Evolutionary conservation across 208 protist genomes (phyloP), one percentile per base, ranked within the genome.

Genomic region (Sergeia podlipaevii): DNA sequence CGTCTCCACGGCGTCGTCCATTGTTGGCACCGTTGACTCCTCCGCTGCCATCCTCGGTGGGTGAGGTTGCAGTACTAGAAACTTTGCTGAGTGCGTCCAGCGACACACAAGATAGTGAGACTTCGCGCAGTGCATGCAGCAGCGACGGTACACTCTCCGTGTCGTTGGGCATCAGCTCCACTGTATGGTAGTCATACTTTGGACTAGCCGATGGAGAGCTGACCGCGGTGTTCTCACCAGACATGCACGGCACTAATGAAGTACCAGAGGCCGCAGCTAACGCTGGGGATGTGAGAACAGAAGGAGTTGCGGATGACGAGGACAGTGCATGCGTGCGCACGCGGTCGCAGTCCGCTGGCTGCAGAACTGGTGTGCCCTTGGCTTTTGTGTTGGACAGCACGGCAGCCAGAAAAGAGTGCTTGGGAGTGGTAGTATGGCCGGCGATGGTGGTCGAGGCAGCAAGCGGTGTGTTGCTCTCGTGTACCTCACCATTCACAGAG

Each of bases 151-250:
- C 50, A 26, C 41, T 45, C 3, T 50, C 32, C 1, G 52, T 41
- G 38, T 81, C 70, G 6, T 47, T 57, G 1, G 80, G 80, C 23
- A 85, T 49, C 26, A 83, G 62, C 47, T 73, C 79, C 36, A 82
- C 52, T 2, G 30, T 38, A 17, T 38, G 34, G 34, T 38, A 38
- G 34, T 15, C 34, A 10, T 17, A 10, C 10, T 38, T 15, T 17
- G 11, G 11, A 10, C 11, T 10, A 17, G 15, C 34, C 10, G 34
- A 15, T 38, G 34, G 10, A 38, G 34, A 38, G 34, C 34, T 38
- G 10, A 10, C 11, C 28, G 49, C 37, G 8, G 55, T 13, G 26
- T 38, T 64, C 27, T 34, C 54, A 2, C 11, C 33, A 0, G 17
- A 43, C 1, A 30, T 24, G 33, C n/a, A 33, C 18, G 18, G 30